These are phyloP conservation scores for Pichia deserticola DNA, from an alignment of 805 yeast species.

Conservation along the genomic window DNA sequence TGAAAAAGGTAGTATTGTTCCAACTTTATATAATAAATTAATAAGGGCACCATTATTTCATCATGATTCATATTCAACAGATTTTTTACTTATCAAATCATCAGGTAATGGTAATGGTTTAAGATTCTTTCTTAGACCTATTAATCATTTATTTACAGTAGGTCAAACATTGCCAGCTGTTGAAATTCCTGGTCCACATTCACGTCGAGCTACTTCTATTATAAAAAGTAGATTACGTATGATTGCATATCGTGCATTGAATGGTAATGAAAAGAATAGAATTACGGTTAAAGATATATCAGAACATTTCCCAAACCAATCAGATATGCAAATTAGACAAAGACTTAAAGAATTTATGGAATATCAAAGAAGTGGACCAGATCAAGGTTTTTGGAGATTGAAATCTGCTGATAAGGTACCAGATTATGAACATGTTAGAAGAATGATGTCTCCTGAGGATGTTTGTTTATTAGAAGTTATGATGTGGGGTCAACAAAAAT, in stretches of 20 bases:
- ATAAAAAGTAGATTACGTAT: slow-evolving; percentile 85
- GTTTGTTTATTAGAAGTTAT: slow-evolving; percentile 78
- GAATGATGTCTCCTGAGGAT: slow-evolving; percentile 92
- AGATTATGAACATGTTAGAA: slow-evolving; percentile 62
- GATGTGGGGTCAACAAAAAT: slow-evolving; percentile 86
- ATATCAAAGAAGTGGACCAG: slow-evolving; percentile 87
- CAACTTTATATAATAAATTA: slow-evolving; percentile 88
- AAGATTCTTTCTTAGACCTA: slow-evolving; percentile 57
- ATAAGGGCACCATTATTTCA: slow-evolving; percentile 86
- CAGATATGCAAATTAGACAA: slow-evolving; percentile 95
- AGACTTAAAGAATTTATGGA: slow-evolving; percentile 96
- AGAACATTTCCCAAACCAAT: slow-evolving; percentile 91
- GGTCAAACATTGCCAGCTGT: slow-evolving; percentile 92
- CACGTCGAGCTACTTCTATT: slow-evolving; percentile 90
- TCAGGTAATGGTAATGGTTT: slow-evolving; percentile 69
- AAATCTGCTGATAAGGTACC: slow-evolving; percentile 64
- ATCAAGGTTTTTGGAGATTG: slow-evolving; percentile 92
- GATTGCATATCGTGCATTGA: slow-evolving; percentile 85
- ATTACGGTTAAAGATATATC: slow-evolving; percentile 82
- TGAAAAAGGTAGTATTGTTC: slow-evolving; percentile 88
- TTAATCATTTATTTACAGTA: slow-evolving; percentile 72
- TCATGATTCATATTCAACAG: slow-evolving; percentile 73
- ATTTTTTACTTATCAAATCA: slow-evolving; percentile 72
- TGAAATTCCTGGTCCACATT: slow-evolving; percentile 96
- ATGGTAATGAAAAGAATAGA: slow-evolving; percentile 64